Percentiles rank a stretch among this genome's conserved stretches.
Evolutionary conservation across 2,329 filamentous ascomycete species (phyloP).

Genomic region (Chrysosporium queenslandicum): DNA sequence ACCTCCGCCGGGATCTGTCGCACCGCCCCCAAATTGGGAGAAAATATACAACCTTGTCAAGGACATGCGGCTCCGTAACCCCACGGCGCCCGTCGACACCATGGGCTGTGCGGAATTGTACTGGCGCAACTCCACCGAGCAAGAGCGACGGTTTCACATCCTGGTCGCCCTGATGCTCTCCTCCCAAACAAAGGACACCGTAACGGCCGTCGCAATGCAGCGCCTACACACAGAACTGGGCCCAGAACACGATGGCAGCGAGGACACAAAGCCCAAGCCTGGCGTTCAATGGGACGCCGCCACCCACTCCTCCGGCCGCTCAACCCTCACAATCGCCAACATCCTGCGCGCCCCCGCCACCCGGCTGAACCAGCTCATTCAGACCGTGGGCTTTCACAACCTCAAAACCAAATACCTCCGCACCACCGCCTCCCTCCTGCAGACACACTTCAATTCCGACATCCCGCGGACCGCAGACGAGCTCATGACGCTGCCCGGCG

Average conservation of each 20-base stretch:
- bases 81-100: slow-evolving; percentile 77
- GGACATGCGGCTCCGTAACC: slow-evolving; percentile 61
- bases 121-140: slow-evolving; percentile 35
- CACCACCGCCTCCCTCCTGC: slow-evolving; percentile 59
- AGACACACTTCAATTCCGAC: slow-evolving; percentile 60
- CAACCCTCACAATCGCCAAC: slow-evolving; percentile 60
- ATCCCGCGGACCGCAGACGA: slow-evolving; percentile 71
- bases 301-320: slow-evolving; percentile 26
- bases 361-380: slow-evolving; percentile 62
- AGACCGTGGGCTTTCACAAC: slow-evolving; percentile 85
- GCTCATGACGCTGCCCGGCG: slow-evolving; percentile 67
- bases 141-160: slow-evolving; percentile 70
- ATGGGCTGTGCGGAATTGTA: slow-evolving; percentile 69
- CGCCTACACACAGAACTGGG: slow-evolving; percentile 64
- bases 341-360: slow-evolving; percentile 61
- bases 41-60: slow-evolving; percentile 67
- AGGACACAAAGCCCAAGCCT: not conserved
- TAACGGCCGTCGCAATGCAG: slow-evolving; percentile 73
- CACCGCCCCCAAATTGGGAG: slow-evolving; percentile 73
- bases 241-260: slow-evolving; percentile 16
- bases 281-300: slow-evolving; percentile 13
- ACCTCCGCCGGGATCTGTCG: slow-evolving; percentile 32
- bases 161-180: slow-evolving; percentile 82
- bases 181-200: slow-evolving; percentile 86
- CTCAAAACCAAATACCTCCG: slow-evolving; percentile 84